These are phyloP conservation scores for Fusarium nurragi DNA, from an alignment of 2,329 filamentous ascomycete species.

Conservation along the genomic window DNA sequence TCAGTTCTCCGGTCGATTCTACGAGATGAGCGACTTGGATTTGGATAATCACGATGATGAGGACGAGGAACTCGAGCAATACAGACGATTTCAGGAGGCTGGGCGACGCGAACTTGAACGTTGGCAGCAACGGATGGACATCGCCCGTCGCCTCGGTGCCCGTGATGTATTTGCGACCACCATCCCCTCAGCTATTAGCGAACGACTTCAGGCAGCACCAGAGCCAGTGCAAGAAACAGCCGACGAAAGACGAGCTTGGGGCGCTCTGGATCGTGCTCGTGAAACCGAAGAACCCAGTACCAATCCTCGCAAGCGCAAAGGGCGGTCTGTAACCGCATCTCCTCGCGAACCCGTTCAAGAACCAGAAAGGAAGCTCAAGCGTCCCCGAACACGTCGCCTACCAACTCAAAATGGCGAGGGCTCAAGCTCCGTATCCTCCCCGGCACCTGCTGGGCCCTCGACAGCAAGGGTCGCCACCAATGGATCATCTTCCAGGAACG, in stretches of 20 bases:
- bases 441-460: conserved; percentile 47
- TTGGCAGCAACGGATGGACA: conserved; percentile 85
- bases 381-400: conserved; percentile 80
- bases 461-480: conserved; percentile 33
- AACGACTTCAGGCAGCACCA: conserved; percentile 67
- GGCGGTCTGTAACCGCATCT: conserved; percentile 74
- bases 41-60: conserved; percentile 59
- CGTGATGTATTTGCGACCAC: conserved; percentile 75
- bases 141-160: conserved; percentile 82
- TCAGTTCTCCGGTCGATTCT: conserved; percentile 68
- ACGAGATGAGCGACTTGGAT: conserved; percentile 62
- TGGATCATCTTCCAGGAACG: conserved; percentile 39
- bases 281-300: conserved; percentile 67
- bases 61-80: conserved; percentile 76
- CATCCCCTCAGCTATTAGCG: conserved; percentile 66
- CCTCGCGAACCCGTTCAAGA: conserved; percentile 74
- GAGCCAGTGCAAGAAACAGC: conserved; percentile 72
- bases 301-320: conserved; percentile 76
- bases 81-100: conserved; percentile 62
- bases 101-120: conserved; percentile 71
- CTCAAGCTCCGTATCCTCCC: conserved; percentile 54
- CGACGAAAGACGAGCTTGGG: conserved; percentile 88
- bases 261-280: conserved; percentile 85
- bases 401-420: conserved; percentile 58
- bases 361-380: conserved; percentile 85